Base-by-base conservation (phyloP, 768 basidiomycete species). In the Tylopilus vinaceipallidus region DNA sequence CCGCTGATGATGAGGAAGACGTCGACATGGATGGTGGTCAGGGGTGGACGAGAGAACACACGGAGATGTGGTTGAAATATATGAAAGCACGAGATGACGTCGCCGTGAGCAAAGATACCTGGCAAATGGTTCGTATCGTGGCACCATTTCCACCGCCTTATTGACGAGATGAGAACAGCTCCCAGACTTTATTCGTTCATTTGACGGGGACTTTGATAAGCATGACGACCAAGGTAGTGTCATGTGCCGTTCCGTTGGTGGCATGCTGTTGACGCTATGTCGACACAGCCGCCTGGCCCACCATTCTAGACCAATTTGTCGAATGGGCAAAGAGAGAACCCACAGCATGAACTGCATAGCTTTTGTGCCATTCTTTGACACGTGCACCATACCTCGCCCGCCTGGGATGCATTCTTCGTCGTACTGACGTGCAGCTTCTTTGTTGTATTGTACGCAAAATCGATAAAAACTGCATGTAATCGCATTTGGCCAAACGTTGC, bases 91-190 rank as follows among this genome's bases (percentile, higher is more conserved):
- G 79, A 55, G 83, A 82, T 2, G 74, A 74, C 19, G 87, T 86
- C 62, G 91, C 89, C 5, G 78, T 95, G 27, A 92, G 88, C 71
- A 90, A 88, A 70, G 91, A 92, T 70, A 89, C 88, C 16, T 93
- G 91, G 91, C 68, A 75, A 44, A 92, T 93, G 90, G 91, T 88
- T 42, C 36, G 83, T 52, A 19, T 17, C 10, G 32, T 3, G 29
- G 70, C 40, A 32, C 24, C 45, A 44, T 30, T 41, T 23, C 33
- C 27, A 26, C 40, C 14, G 39, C 42, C 14, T 8, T 17, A 40
- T 52, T 58, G 46, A 59, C 37, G 19, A 16, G 33, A 44, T 26
- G 47, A 49, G 4, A 49, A 36, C 62, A 92, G 90, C 88, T 94
- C 59, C 71, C 84, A 41, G 88, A 88, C 57, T 93, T 92, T 57